These are phyloP conservation scores for Aureobasidium sp. DNA, from an alignment of 2,329 filamentous ascomycete species.

Conservation along the genomic window DNA sequence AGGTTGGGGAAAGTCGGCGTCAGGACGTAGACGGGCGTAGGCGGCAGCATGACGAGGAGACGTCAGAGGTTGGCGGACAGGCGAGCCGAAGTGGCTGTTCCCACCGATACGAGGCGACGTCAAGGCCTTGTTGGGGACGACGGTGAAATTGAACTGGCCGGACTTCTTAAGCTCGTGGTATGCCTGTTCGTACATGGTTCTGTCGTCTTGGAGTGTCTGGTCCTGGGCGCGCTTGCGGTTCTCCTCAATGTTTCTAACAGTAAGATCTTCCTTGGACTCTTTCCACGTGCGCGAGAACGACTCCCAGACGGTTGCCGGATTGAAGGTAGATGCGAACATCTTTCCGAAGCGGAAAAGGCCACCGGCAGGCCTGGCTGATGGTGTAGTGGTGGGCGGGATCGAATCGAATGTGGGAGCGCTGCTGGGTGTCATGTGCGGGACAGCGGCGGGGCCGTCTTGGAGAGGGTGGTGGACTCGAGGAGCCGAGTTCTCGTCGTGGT, in stretches of 20 bases:
- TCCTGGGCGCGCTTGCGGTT: conserved; percentile 19
- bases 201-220: conserved; percentile 33
- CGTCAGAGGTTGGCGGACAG: background rate
- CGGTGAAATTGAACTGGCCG: conserved; percentile 37
- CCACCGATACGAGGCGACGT: background rate
- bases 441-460: background rate
- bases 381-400: background rate
- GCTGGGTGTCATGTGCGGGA: background rate
- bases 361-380: conserved; percentile 19
- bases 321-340: conserved; percentile 47
- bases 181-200: conserved; percentile 42
- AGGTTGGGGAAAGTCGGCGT: background rate
- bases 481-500: conserved; percentile 23
- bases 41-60: conserved; percentile 4
- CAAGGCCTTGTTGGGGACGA: conserved; percentile 11
- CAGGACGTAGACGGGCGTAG: background rate
- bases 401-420: conserved; percentile 4
- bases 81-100: background rate
- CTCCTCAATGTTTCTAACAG: conserved; percentile 34
- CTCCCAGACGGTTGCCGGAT: conserved; percentile 45
- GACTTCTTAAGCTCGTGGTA: conserved; percentile 50
- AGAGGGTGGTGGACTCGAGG: background rate
- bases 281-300: conserved; percentile 39
- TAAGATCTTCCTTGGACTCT: conserved; percentile 37
- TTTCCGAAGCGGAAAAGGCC: conserved; percentile 51